These are phyloP conservation scores for Lipomyces chichibuensis DNA, from an alignment of 805 yeast genomes.

Conservation along the genomic window DNA sequence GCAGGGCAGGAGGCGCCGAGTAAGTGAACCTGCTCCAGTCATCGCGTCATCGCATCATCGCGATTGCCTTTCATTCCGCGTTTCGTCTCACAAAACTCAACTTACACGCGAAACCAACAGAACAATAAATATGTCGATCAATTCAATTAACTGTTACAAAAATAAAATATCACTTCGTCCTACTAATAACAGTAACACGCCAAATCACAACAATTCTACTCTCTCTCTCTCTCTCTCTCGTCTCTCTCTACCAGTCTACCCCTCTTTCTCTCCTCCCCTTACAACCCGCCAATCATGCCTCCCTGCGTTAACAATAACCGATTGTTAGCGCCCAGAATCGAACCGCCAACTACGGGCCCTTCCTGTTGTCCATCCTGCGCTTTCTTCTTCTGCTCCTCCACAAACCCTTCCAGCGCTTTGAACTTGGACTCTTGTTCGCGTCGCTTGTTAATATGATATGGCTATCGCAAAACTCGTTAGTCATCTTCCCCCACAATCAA, in stretches of 20 bases:
- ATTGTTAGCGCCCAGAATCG: constrained; percentile 31
- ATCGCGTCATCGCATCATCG: no score
- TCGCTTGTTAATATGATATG: constrained; percentile 82
- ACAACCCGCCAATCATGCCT: neutral
- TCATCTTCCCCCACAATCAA: neutral
- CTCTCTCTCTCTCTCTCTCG: neutral
- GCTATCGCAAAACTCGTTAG: constrained; percentile 43
- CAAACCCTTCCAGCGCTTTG: constrained; percentile 66
- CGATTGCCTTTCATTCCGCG: neutral
- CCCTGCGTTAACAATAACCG: constrained; percentile 36
- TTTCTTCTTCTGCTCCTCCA: constrained; percentile 69
- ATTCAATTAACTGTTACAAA: no score
- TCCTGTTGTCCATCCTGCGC: constrained; percentile 51
- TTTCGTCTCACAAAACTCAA: neutral
- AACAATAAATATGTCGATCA: no score
- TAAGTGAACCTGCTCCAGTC: no score
- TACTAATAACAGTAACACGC: no score
- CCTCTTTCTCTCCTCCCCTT: neutral
- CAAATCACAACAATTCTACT: no score
- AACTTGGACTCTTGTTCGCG: constrained; percentile 75
- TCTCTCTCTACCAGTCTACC: neutral
- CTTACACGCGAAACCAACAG: no score
- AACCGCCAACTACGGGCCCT: constrained; percentile 50
- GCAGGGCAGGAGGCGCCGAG: no score
- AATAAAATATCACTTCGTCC: no score